Conservation (phyloP, 140 eudicot genomes). For the Anethum foeniculum region DNA sequence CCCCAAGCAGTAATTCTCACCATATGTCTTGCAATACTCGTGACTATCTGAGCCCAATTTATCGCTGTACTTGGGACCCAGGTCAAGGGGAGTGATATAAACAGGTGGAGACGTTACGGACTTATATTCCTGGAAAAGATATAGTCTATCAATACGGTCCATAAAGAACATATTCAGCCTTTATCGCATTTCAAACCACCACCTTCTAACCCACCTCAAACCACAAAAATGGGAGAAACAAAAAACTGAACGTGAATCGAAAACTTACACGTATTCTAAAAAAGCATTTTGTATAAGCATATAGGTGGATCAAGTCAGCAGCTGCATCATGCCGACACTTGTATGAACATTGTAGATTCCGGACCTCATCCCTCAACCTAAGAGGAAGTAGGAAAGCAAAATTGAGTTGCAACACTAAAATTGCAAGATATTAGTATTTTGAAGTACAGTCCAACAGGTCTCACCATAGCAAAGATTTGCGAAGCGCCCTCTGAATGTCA, state of each 20-base stretch:
- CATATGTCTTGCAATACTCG: conserved; percentile 78
- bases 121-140: conserved; percentile 59
- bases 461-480: conserved; percentile 79
- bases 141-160: not conserved
- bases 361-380: conserved; percentile 97
- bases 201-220: not conserved
- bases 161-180: not conserved
- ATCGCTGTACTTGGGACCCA: conserved; percentile 81
- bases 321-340: conserved; percentile 96
- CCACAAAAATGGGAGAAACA: conserved; percentile 22
- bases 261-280: conserved; percentile 65
- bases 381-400: not conserved
- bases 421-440: conserved; percentile 29
- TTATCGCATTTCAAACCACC: not conserved
- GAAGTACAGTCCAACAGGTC: conserved; percentile 1
- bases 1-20: conserved; percentile 82
- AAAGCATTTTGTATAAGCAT: conserved; percentile 80
- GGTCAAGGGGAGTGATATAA: conserved; percentile 82
- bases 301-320: conserved; percentile 92
- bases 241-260: conserved; percentile 19
- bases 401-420: conserved; percentile 2
- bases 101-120: conserved; percentile 76
- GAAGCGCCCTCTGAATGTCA: conserved; percentile 49
- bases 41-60: conserved; percentile 69
- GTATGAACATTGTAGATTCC: conserved; percentile 70